Evolutionary conservation across 23 red algal species (phyloP).

Genomic region (Gracilaria caudata): DNA sequence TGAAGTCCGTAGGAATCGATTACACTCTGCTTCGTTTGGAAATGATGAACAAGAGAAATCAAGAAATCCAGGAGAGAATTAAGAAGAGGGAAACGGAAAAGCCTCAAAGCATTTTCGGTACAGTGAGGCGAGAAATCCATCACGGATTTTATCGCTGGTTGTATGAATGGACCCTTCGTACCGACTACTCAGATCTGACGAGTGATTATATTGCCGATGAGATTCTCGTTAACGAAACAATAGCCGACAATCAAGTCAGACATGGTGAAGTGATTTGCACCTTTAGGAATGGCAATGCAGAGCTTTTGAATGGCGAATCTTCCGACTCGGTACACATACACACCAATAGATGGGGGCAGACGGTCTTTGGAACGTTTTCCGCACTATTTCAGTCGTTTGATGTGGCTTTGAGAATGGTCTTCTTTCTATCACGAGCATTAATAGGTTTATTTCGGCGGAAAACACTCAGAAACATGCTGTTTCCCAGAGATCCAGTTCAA

Average conservation of each 20-base stretch:
- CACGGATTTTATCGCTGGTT: too few species aligned
- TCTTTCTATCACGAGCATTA: too few species aligned
- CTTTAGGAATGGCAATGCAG: neutral
- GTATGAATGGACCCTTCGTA: neutral
- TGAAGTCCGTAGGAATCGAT: neutral
- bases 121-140: too few species aligned
- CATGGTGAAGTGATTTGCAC: neutral
- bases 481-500: constrained; percentile 24
- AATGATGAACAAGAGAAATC: neutral
- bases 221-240: constrained; percentile 11
- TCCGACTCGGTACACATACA: too few species aligned
- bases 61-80: too few species aligned
- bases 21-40: neutral
- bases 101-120: too few species aligned
- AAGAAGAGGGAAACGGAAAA: too few species aligned
- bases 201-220: neutral
- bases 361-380: too few species aligned
- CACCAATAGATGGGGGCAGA: too few species aligned
- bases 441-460: too few species aligned
- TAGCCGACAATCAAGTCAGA: constrained; percentile 21
- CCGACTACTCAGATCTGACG: neutral
- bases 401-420: too few species aligned
- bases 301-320: neutral
- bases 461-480: neutral
- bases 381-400: too few species aligned